Base-by-base conservation (phyloP, 148 eudicot genomes). In the Nyssa sinensis region DNA sequence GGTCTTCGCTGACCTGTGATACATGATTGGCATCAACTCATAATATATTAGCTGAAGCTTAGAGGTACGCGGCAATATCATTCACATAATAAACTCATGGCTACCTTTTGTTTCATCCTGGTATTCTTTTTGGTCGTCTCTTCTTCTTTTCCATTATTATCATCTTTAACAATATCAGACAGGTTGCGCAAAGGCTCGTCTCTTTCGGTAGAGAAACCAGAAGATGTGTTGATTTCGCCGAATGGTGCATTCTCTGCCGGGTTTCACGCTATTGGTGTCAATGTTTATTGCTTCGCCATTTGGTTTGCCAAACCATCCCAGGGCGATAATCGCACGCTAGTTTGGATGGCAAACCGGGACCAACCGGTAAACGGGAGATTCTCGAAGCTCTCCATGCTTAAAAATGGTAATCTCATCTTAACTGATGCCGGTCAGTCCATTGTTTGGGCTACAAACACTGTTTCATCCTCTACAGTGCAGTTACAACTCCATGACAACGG, bases 171-270 rank as follows among this genome's bases (percentile, higher is more conserved):
- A 11, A 47, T 13, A 47, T 13, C 17, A 3, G 53, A 49, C 14
- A 49, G 21, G 1, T 4, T 49, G 14, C 17, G 16, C 16, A 13
- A 49, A 49, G 66, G 34, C 32, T 60, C 66, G 21, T 79, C 76
- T 10, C 73, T 84, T 16, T 76, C 78, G 8, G 81, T 82, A 16
- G 80, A 75, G 55, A 49, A 75, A 39, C 21, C 66, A 5, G 51
- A 74, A 35, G 72, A 79, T 33, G 24, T 76, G 24, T 78, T 86
- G 28, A 67, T 44, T 32, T 86, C 89, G 12, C 72, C 71, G 11
- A 81, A 86, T 53, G 70, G 37, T 1, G 77, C 81, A 34, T 83
- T 86, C 81, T 55, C 86, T 31, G 79, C 80, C 49, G 89, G 89
- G 33, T 86, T 86, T 49, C 79, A 78, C 69, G 53, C 34, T 14